Evolutionary conservation across 2,329 filamentous ascomycete species (phyloP).

Genomic region (Daldinia sp.): DNA sequence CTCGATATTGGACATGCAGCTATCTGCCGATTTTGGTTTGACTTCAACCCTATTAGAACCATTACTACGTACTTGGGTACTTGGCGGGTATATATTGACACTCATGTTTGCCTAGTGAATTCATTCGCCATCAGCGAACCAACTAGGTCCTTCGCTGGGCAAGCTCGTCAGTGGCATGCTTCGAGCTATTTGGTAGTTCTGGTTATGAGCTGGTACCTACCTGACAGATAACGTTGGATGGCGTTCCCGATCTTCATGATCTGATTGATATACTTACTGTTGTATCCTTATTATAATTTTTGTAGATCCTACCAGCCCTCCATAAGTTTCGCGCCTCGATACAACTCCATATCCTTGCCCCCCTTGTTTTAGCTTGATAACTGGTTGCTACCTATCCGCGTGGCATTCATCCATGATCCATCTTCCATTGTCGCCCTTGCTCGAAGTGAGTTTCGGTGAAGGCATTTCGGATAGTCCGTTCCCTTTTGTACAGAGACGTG

Average conservation of each 20-base stretch:
- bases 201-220: background rate
- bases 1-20: constrained; percentile 42
- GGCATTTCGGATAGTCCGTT: constrained; percentile 19
- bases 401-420: constrained; percentile 37
- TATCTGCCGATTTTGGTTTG: constrained; percentile 35
- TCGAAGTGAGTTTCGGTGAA: constrained; percentile 37
- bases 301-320: constrained; percentile 36
- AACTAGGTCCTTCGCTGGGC: background rate
- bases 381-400: constrained; percentile 43
- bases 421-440: constrained; percentile 24
- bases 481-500: constrained; percentile 5
- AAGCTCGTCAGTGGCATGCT: background rate
- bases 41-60: constrained; percentile 25
- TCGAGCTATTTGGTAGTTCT: constrained; percentile 1
- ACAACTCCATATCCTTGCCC: constrained; percentile 38
- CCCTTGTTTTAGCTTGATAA: constrained; percentile 33
- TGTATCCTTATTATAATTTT: constrained; percentile 32
- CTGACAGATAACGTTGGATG: constrained; percentile 14
- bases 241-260: constrained; percentile 38
- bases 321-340: constrained; percentile 29
- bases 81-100: constrained; percentile 7
- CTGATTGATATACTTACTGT: constrained; percentile 34
- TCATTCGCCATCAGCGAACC: constrained; percentile 10
- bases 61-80: background rate
- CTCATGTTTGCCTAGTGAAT: constrained; percentile 4